Base-by-base conservation (phyloP, 2,329 filamentous ascomycete genomes). In the Davidsoniella virescens region DNA sequence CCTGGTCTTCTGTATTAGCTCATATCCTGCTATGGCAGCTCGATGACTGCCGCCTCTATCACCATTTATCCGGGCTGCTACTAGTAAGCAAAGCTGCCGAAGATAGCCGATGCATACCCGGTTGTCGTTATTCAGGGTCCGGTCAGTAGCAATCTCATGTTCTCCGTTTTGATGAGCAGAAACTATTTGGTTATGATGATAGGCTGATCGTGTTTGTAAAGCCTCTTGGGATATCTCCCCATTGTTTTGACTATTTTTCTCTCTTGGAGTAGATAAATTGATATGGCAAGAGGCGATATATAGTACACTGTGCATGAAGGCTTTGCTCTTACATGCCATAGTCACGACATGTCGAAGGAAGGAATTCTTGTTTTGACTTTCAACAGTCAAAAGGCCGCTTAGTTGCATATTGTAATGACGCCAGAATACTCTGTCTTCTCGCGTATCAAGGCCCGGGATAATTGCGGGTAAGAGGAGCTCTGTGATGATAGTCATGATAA, bases 261-360 rank as follows among this genome's bases (percentile, higher is more conserved):
- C 76, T 49, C 78, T 76, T 0, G 74, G 70, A 0, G 75, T 73
- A 4, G 72, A 68, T 54, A 71, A 72, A 61, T 81, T 74, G 50
- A 81, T 73, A 58, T 94, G 87, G 54, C 80, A 87, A 57, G 84
- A 84, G 37, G 87, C 84, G 7, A 94, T 71, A 42, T 84, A 87
- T 49, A 94, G 72, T 46, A 94, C 78, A 9, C 87, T 92, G 62
- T 94, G 87, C 87, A 94, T 94, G 48, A 94, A 69, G 10, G 86
- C 86, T 54, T 79, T 73, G 60, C 94, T 82, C 54, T 80, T 72
- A 40, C 84, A 78, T 2, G 87, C 87, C 67, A 93, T 83, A 1
- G 85, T 84, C 2, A 94, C 70, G 36, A 94, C 69, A 56, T 92
- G 81, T 56, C 87, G 82, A 60, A 85, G 85, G 67, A 94, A 94